Conservation (phyloP, 1,284 basidiomycete species). For the Heterobasidion annosum region DNA sequence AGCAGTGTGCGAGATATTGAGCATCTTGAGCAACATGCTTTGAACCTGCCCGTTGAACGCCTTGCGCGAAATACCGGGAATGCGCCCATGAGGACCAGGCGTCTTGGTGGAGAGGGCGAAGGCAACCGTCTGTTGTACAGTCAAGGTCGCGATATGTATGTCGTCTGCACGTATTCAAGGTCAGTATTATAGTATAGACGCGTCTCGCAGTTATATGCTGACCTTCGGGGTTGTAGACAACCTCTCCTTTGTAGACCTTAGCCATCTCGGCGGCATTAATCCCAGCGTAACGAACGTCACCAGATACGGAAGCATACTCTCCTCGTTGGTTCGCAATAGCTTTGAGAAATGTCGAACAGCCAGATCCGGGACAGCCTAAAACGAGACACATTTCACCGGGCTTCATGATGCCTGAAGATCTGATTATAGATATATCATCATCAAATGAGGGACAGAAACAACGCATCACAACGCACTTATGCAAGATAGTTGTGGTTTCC, state of each 20-base stretch:
- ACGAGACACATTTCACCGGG: constrained; percentile 49
- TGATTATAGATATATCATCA: constrained; percentile 29
- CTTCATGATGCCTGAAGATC: constrained; percentile 68
- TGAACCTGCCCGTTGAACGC: constrained; percentile 51
- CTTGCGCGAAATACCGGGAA: constrained; percentile 51
- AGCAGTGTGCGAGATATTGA: constrained; percentile 71
- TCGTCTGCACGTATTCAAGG: constrained; percentile 38
- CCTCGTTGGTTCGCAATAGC: constrained; percentile 63
- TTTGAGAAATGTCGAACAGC: constrained; percentile 77
- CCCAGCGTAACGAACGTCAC: constrained; percentile 70
- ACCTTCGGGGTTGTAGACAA: constrained; percentile 79
- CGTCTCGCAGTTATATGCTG: constrained; percentile 4
- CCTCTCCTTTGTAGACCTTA: constrained; percentile 72
- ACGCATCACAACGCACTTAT: constrained; percentile 40
- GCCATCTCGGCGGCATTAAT: constrained; percentile 59
- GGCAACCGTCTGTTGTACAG: constrained; percentile 62
- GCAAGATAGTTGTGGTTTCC: constrained; percentile 49
- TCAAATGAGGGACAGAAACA: constrained; percentile 6
- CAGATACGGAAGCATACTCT: constrained; percentile 50
- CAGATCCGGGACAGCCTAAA: constrained; percentile 77
- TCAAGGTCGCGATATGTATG: constrained; percentile 70
- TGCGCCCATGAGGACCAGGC: constrained; percentile 63
- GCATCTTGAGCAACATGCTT: constrained; percentile 62
- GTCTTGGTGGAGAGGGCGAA: constrained; percentile 65
- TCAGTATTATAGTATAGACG: too few species aligned